Conservation (phyloP, 2,329 filamentous ascomycete genomes). For the Elsinoe perseae region DNA sequence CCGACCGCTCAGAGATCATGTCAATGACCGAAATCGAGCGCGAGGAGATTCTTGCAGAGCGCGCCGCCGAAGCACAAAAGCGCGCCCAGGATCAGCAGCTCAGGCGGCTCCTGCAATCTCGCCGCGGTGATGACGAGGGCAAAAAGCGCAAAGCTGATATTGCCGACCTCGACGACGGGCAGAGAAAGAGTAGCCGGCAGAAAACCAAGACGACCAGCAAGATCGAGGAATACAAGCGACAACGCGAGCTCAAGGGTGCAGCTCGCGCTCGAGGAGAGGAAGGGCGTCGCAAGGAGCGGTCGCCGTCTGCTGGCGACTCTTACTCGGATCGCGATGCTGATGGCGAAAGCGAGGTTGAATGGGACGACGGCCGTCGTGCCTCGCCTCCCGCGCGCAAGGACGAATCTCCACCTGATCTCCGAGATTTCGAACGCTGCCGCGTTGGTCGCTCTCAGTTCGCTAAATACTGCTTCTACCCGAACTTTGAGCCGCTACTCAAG, state of each 20-base stretch:
- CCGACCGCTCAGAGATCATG: conserved; percentile 58
- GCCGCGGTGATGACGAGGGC: conserved; percentile 53
- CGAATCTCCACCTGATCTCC: conserved; percentile 61
- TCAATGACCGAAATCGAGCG: conserved; percentile 82
- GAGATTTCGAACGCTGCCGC: conserved; percentile 76
- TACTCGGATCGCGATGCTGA: conserved; percentile 51
- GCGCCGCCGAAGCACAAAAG: conserved; percentile 72
- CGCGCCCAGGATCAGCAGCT: conserved; percentile 76
- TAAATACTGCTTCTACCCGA: conserved; percentile 86
- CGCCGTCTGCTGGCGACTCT: conserved; percentile 32
- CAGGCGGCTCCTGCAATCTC: conserved; percentile 63
- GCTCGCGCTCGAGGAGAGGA: conserved; percentile 40
- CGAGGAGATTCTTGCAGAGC: conserved; percentile 82
- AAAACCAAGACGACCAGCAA: conserved; percentile 57
- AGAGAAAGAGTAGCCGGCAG: conserved; percentile 55
- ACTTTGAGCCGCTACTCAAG: conserved; percentile 71
- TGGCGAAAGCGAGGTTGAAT: conserved; percentile 73
- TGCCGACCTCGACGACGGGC: conserved; percentile 69
- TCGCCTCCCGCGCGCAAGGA: conserved; percentile 46
- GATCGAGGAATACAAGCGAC: conserved; percentile 62
- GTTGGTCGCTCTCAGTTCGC: conserved; percentile 81
- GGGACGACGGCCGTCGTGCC: conserved; percentile 51
- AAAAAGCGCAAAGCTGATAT: conserved; percentile 65
- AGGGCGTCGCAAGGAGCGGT: conserved; percentile 41
- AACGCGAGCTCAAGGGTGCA: conserved; percentile 53